Evolutionary conservation across 345 rosid species (phyloP), one percentile per base, ranked within the genome.

Genomic region (Citropsis articulata): DNA sequence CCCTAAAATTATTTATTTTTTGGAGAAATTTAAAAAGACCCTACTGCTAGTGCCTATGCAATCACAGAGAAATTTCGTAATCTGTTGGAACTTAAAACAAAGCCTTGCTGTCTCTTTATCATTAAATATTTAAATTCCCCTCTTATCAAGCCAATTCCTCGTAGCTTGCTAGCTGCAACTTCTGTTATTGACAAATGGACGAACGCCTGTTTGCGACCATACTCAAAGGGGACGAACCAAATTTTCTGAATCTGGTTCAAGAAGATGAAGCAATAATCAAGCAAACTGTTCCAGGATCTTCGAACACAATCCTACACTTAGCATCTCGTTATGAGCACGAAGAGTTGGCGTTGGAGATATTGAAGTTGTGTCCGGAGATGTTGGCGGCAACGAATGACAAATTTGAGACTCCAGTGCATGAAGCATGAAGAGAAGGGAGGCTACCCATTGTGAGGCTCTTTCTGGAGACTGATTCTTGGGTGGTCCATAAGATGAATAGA

Each of bases 351-450:
- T 48, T 78, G 6, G 85, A 85, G 85, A 82, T 88, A 9, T 45
- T 88, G 73, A 82, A 78, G 84, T 19, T 80, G 79, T 61, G 82
- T 64, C 90, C 91, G 65, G 87, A 81, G 35, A 78, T 85, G 77
- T 70, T 78, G 40, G 5, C 5, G 3, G 80, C 81, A 36, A 80
- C 78, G 65, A 88, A 90, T 67, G 79, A 71, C 60, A 71, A 40
- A 45, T 1, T 76, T 81, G 86, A 88, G 85, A 90, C 89, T 1
- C 89, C 90, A 3, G 67, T 90, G 76, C 88, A 88, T 31, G 87
- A 83, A 45, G 90, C 89, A 4, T 85, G 83, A 66, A 78, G 84
- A 45, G 84, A 82, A 64, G 90, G 90, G 83, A 55, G 45, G 71
- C 50, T 48, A 65, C 85, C 80, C 73, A 72, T 87, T 71, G 86